Evolutionary conservation across 2,329 filamentous ascomycete genomes (phyloP).

Genomic region (Cadophora sp.): DNA sequence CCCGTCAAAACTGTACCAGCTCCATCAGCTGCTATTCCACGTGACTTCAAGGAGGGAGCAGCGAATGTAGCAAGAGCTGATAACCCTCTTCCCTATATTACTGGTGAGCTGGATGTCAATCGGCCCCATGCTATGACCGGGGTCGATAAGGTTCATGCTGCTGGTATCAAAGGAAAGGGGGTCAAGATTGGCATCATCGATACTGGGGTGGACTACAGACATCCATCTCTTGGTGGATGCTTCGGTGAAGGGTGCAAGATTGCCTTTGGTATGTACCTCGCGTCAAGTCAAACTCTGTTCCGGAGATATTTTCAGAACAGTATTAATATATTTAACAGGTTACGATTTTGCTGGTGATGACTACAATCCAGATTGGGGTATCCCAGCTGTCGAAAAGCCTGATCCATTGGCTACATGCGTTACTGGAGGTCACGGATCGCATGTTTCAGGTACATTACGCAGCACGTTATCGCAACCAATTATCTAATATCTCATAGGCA

Average conservation of each 20-base stretch:
- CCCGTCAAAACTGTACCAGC: not conserved
- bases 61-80: not conserved
- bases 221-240: conserved; percentile 68
- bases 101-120: conserved; percentile 14
- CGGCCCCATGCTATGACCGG: conserved; percentile 31
- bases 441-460: not conserved
- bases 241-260: conserved; percentile 67
- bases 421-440: conserved; percentile 35
- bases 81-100: conserved; percentile 6
- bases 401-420: conserved; percentile 35
- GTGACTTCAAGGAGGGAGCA: not conserved
- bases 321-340: conserved; percentile 49
- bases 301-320: not conserved
- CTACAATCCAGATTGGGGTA: not conserved
- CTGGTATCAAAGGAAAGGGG: conserved; percentile 54
- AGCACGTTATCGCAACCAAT: too few relatives aligned
- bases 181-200: conserved; percentile 50
- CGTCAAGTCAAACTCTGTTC: not conserved
- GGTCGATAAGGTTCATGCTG: conserved; percentile 51
- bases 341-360: conserved; percentile 63
- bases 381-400: conserved; percentile 9
- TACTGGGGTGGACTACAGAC: conserved; percentile 62
- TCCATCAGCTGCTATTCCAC: conserved; percentile 1
- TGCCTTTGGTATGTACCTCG: conserved; percentile 35
- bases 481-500: conserved; percentile 27